Evolutionary conservation across 108 stramenopile species (phyloP).

Genomic region (Poteriospumella lacustris): DNA sequence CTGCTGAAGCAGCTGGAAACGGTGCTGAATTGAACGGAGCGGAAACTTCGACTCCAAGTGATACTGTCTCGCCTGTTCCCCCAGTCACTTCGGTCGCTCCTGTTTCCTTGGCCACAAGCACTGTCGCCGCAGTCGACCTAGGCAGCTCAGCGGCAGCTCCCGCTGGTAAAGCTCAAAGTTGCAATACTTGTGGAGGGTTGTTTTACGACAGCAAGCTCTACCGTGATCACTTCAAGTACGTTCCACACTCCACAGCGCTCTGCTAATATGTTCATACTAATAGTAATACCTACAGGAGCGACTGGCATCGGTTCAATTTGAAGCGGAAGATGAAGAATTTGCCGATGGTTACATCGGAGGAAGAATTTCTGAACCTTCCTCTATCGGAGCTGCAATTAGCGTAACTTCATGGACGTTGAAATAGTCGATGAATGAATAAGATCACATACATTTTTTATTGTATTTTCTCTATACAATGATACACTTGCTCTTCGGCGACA

Average conservation of each 20-base stretch:
- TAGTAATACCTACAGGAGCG: conserved; percentile 17
- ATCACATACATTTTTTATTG: too few relatives aligned
- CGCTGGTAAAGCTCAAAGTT: neutral
- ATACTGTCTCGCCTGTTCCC: too few relatives aligned
- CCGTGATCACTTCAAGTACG: conserved; percentile 6
- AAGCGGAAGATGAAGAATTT: conserved; percentile 28
- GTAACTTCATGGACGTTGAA: too few relatives aligned
- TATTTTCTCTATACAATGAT: too few relatives aligned
- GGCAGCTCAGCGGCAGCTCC: neutral
- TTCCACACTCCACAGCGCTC: neutral
- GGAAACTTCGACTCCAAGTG: too few relatives aligned
- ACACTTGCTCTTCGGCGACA: too few relatives aligned
- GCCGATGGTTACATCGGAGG: neutral
- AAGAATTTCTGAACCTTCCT: neutral
- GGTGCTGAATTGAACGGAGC: too few relatives aligned
- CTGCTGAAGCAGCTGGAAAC: conserved; percentile 5
- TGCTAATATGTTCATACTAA: neutral
- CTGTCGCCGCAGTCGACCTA: too few relatives aligned
- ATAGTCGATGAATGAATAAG: too few relatives aligned
- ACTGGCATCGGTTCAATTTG: conserved; percentile 25
- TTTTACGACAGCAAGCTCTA: neutral
- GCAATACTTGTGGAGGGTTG: conserved; percentile 7
- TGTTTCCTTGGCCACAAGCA: too few relatives aligned
- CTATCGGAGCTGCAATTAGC: too few relatives aligned
- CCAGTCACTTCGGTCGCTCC: too few relatives aligned